phyloP scores from a whole-genome alignment of 441 rosid species.

The Populus trichocarpa region DNA sequence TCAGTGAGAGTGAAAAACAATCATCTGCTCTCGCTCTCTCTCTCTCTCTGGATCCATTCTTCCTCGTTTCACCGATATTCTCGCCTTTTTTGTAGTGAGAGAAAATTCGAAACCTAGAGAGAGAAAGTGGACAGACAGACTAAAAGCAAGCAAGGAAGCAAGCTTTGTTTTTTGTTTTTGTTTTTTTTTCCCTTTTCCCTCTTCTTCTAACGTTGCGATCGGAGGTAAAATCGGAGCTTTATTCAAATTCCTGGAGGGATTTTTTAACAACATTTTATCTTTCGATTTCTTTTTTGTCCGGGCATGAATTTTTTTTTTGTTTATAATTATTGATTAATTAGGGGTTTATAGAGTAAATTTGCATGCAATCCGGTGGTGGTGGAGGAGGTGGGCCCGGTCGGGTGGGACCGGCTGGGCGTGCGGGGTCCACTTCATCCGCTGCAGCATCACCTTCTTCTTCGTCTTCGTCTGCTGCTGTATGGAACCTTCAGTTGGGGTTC shows the following conservation, averaged over 20 bases:
- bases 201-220: slow-evolving; percentile 50
- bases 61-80: background rate
- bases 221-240: slow-evolving; percentile 38
- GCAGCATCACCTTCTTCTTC: slow-evolving; percentile 97
- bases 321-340: slow-evolving; percentile 19
- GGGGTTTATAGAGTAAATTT: slow-evolving; percentile 23
- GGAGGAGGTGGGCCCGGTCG: slow-evolving; percentile 72
- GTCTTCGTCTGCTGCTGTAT: slow-evolving; percentile 89
- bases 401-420: slow-evolving; percentile 73
- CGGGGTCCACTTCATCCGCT: slow-evolving; percentile 84
- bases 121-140: slow-evolving; percentile 10
- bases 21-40: background rate
- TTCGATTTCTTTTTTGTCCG: slow-evolving; percentile 15
- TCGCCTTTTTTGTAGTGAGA: background rate
- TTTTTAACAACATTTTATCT: slow-evolving; percentile 7
- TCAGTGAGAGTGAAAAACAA: background rate
- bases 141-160: slow-evolving; percentile 3
- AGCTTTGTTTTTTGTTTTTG: background rate
- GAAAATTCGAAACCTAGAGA: slow-evolving; percentile 8
- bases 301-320: background rate
- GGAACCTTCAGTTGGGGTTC: slow-evolving; percentile 60
- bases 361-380: slow-evolving; percentile 88
- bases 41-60: too few species aligned
- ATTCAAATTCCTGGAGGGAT: slow-evolving; percentile 33
- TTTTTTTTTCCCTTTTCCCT: too few species aligned